Evolutionary conservation across 345 rosid species (phyloP).

Genomic region (Moringa oleifera): DNA sequence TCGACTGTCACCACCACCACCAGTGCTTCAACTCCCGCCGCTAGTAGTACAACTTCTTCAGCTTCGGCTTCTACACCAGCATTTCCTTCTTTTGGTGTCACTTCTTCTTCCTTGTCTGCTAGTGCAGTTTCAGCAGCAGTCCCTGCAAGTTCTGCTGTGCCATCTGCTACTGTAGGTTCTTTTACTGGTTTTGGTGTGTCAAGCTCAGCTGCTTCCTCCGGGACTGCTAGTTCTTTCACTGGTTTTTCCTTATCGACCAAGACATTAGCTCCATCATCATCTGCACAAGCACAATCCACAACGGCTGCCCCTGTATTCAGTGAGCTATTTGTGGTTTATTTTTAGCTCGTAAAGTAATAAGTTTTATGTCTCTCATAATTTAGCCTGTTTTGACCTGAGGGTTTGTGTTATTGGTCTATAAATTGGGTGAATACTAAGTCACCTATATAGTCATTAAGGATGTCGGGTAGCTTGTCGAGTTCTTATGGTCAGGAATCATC

Average conservation of each 20-base stretch:
- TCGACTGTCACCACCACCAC: constrained; percentile 59
- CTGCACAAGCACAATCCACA: constrained; percentile 46
- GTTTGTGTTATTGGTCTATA: neutral
- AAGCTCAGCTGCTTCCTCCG: constrained; percentile 42
- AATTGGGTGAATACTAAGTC: neutral
- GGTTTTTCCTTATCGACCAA: constrained; percentile 55
- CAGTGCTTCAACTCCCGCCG: constrained; percentile 40
- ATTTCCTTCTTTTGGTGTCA: constrained; percentile 40
- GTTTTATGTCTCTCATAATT: constrained; percentile 2
- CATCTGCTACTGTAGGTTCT: constrained; percentile 32
- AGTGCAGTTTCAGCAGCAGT: constrained; percentile 17
- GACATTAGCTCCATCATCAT: constrained; percentile 38
- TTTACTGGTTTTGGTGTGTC: constrained; percentile 47
- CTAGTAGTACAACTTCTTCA: constrained; percentile 36
- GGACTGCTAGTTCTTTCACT: constrained; percentile 47
- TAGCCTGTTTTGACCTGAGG: neutral
- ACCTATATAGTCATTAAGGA: neutral
- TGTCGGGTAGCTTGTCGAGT: neutral
- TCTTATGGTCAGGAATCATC: neutral
- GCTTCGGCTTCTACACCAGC: constrained; percentile 32
- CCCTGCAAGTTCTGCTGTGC: constrained; percentile 30
- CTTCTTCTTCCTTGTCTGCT: constrained; percentile 31
- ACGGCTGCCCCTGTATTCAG: constrained; percentile 41
- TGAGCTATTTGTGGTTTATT: constrained; percentile 32
- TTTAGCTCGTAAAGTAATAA: too few species aligned